A percentile compares a stretch with the other conserved stretches of the same genome.
These are phyloP conservation scores for Solanum lycopersicoides DNA, from an alignment of 257 asterid genomes.

Conservation along the genomic window DNA sequence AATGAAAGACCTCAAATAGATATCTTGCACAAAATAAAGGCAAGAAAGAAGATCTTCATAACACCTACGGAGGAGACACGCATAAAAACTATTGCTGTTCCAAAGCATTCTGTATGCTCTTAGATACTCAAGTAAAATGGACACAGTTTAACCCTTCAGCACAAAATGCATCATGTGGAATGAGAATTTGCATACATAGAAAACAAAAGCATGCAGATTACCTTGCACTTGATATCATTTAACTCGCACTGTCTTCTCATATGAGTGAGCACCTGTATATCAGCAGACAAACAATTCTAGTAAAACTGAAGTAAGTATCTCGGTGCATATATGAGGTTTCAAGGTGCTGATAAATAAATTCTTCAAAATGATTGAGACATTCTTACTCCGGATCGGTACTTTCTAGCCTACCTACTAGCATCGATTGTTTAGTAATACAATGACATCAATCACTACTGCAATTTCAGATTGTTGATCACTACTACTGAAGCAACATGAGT, in stretches of 20 bases:
- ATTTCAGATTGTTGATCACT: not conserved
- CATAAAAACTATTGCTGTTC: not conserved
- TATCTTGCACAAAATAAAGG: not conserved
- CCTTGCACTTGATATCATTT: constrained; percentile 61
- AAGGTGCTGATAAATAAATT: not conserved
- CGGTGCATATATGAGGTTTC: not conserved
- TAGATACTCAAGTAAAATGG: not conserved
- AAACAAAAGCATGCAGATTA: constrained; percentile 14
- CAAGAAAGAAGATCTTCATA: not conserved
- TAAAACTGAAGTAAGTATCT: not conserved
- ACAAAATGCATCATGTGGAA: not conserved
- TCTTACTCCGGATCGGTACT: not conserved
- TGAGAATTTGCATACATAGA: not conserved
- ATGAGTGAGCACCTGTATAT: constrained; percentile 64
- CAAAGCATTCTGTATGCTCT: not conserved
- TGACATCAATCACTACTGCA: not conserved
- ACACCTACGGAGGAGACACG: not conserved
- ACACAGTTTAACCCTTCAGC: not conserved
- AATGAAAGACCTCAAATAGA: not conserved
- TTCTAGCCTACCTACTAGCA: not conserved
- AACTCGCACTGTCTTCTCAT: constrained; percentile 59
- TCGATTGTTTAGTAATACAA: not conserved
- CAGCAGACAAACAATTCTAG: not conserved
- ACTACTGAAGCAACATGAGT: not conserved
- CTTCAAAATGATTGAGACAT: not conserved